These are phyloP conservation scores for Pyronema omphalodes DNA, from an alignment of 495 filamentous ascomycete genomes.

Conservation along the genomic window DNA sequence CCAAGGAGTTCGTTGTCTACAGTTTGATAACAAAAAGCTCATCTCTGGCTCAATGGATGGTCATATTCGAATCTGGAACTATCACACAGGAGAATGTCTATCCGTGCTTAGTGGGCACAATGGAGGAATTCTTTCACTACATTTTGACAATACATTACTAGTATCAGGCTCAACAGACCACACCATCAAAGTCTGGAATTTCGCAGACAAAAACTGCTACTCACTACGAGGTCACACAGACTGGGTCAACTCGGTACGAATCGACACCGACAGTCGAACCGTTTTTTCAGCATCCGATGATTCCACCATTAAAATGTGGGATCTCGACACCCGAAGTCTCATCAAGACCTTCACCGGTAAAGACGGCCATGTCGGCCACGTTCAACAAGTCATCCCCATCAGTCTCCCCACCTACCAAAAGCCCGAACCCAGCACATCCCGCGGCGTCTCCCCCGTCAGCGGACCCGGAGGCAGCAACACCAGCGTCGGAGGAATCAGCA, in stretches of 20 bases:
- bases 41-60: conserved; percentile 69
- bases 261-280: conserved; percentile 64
- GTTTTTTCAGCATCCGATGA: conserved; percentile 89
- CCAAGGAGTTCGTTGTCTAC: conserved; percentile 65
- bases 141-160: conserved; percentile 67
- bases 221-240: conserved; percentile 68
- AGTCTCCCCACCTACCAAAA: conserved; percentile 68
- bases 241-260: conserved; percentile 83
- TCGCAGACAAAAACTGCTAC: conserved; percentile 60
- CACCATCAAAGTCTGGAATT: conserved; percentile 88
- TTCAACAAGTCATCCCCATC: conserved; percentile 71
- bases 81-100: conserved; percentile 76
- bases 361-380: conserved; percentile 75
- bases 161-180: conserved; percentile 76
- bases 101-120: conserved; percentile 61
- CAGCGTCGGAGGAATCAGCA: conserved; percentile 64
- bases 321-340: conserved; percentile 62
- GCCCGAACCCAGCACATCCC: conserved; percentile 50
- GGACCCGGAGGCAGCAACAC: conserved; percentile 32
- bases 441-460: conserved; percentile 39
- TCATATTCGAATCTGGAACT: conserved; percentile 87
- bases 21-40: conserved; percentile 82
- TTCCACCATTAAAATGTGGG: conserved; percentile 79
- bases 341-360: conserved; percentile 50
- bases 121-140: conserved; percentile 63